Percentiles rank a stretch among this genome's conserved stretches.
These are phyloP conservation scores for Syzygium grande DNA, from an alignment of 345 rosid species.

Conservation along the genomic window DNA sequence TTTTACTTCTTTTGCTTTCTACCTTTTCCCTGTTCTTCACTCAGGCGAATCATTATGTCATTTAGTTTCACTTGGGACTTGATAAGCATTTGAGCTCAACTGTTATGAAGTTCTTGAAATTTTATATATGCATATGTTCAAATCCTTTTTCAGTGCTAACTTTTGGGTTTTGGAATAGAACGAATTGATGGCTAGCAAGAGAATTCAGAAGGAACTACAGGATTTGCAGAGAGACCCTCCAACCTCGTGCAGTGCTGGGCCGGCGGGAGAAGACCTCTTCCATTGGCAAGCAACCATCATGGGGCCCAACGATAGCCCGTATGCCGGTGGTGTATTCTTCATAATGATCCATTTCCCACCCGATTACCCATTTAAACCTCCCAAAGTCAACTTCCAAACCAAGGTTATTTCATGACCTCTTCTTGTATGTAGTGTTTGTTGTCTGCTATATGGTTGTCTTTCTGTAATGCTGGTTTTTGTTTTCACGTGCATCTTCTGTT, in stretches of 20 bases:
- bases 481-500: neutral
- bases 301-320: constrained; percentile 11
- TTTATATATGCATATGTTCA: neutral
- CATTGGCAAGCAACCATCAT: constrained; percentile 17
- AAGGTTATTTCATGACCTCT: constrained; percentile 3
- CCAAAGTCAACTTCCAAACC: constrained; percentile 14
- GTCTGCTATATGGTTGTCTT: neutral
- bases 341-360: constrained; percentile 11
- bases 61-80: neutral
- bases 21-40: neutral
- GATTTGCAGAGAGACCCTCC: constrained; percentile 18
- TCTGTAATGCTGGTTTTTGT: neutral
- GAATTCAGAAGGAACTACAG: constrained; percentile 16
- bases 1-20: neutral
- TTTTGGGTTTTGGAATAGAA: neutral
- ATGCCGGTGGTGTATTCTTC: constrained; percentile 13
- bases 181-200: constrained; percentile 12
- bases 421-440: neutral
- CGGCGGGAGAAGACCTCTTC: constrained; percentile 12
- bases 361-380: constrained; percentile 14
- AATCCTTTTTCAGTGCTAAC: neutral
- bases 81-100: neutral
- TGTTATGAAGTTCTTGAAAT: neutral
- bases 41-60: neutral
- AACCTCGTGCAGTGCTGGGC: constrained; percentile 14